Evolutionary conservation across 73 alveolate species (phyloP), one percentile per base, ranked within the genome.

Genomic region (Paramecium caudatum): DNA sequence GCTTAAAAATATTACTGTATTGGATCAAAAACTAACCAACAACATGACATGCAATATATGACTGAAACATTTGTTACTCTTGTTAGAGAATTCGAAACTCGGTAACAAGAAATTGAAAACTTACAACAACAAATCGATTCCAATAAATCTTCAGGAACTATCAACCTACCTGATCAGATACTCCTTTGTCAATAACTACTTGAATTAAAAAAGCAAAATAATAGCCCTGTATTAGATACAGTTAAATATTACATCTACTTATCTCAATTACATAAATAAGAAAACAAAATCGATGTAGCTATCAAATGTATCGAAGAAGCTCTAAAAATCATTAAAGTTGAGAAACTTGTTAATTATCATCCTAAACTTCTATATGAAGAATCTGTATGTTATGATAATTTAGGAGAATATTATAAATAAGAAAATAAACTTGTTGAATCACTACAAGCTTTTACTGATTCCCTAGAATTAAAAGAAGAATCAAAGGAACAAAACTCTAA

Each of bases 1-100:
- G 70, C 70, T 49, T 4, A 49, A 15, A 49, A 17, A 49, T 49
- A 49, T n/a, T n/a, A n/a, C n/a, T n/a, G n/a, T n/a, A n/a, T n/a
- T n/a, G n/a, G n/a, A n/a, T n/a, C n/a, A n/a, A n/a, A n/a, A n/a
- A n/a, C n/a, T n/a, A n/a, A n/a, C n/a, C n/a, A n/a, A n/a, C n/a
- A n/a, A n/a, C n/a, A n/a, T n/a, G n/a, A n/a, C n/a, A n/a, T n/a
- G n/a, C n/a, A n/a, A n/a, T n/a, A n/a, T n/a, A n/a, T n/a, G n/a
- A n/a, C n/a, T n/a, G n/a, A n/a, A n/a, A n/a, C n/a, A n/a, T n/a
- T n/a, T n/a, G n/a, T n/a, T n/a, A n/a, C n/a, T n/a, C n/a, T n/a
- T n/a, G n/a, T n/a, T n/a, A n/a, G n/a, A n/a, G n/a, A n/a, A n/a
- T n/a, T n/a, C n/a, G n/a, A n/a, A n/a, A n/a, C n/a, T n/a, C n/a